phyloP scores from a whole-genome alignment of 768 basidiomycete species.

The Boletus sp. region DNA sequence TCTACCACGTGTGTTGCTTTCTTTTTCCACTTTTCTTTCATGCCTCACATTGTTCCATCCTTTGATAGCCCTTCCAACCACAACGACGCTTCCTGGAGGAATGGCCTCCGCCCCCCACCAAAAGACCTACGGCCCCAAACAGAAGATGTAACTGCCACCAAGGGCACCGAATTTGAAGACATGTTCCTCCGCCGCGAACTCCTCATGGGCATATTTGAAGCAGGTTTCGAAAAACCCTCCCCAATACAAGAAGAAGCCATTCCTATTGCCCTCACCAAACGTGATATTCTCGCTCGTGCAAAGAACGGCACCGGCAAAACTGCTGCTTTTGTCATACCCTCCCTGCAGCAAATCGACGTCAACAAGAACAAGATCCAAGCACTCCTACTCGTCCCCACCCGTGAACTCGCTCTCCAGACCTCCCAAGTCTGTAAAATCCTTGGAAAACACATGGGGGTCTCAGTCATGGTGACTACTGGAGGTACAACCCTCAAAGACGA shows the following conservation, averaged over 20 bases:
- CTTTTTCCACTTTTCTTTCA: not conserved
- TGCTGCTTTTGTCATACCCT: constrained; percentile 97
- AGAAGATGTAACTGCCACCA: constrained; percentile 92
- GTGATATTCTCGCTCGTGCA: constrained; percentile 92
- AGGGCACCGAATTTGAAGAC: constrained; percentile 95
- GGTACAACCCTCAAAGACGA: constrained; percentile 98
- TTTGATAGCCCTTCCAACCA: constrained; percentile 27
- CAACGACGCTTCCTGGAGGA: constrained; percentile 57
- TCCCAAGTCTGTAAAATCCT: constrained; percentile 98
- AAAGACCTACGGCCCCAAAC: constrained; percentile 95
- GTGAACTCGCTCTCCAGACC: constrained; percentile 96
- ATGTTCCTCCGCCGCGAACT: constrained; percentile 90
- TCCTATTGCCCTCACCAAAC: constrained; percentile 87
- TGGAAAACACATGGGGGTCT: constrained; percentile 90
- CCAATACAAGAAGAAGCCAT: constrained; percentile 99
- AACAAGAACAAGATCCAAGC: constrained; percentile 88
- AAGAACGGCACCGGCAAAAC: constrained; percentile 99
- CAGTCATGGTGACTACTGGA: constrained; percentile 99
- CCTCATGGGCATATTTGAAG: constrained; percentile 99
- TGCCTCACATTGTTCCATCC: constrained; percentile 1
- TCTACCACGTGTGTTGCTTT: constrained; percentile 25
- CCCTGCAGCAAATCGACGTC: constrained; percentile 89
- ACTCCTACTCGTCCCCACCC: constrained; percentile 95
- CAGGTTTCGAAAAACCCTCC: constrained; percentile 93
- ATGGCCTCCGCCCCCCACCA: constrained; percentile 76